Evolutionary conservation across 2,329 filamentous ascomycete species (phyloP).

Genomic region (Podosphaera xanthii): DNA sequence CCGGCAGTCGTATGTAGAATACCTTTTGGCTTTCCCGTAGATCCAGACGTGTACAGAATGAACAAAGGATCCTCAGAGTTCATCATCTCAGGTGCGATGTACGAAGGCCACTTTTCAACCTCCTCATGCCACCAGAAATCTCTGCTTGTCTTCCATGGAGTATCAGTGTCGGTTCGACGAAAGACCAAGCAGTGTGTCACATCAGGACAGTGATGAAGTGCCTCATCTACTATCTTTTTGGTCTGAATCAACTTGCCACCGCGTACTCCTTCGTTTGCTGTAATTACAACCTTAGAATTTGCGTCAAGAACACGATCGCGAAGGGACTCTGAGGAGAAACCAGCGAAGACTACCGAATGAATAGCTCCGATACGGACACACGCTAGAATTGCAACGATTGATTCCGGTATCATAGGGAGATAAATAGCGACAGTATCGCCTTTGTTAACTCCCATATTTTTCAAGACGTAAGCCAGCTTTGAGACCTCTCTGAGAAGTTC

Average conservation of each 20-base stretch:
- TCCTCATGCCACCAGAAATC: slow-evolving; percentile 99
- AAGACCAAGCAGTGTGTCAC: slow-evolving; percentile 73
- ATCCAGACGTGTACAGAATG: slow-evolving; percentile 92
- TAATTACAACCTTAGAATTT: slow-evolving; percentile 81
- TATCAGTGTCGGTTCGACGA: slow-evolving; percentile 82
- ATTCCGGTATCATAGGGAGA: slow-evolving; percentile 96
- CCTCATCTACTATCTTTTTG: slow-evolving; percentile 98
- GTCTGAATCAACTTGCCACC: slow-evolving; percentile 93
- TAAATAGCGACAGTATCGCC: slow-evolving; percentile 95
- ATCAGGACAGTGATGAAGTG: slow-evolving; percentile 82
- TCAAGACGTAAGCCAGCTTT: slow-evolving; percentile 65
- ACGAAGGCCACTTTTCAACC: slow-evolving; percentile 85
- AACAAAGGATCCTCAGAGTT: slow-evolving; percentile 91
- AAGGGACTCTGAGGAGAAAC: slow-evolving; percentile 89
- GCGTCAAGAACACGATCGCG: slow-evolving; percentile 87
- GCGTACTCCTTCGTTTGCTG: slow-evolving; percentile 90
- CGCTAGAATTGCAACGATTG: slow-evolving; percentile 72
- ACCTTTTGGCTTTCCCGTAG: slow-evolving; percentile 96
- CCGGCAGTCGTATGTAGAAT: slow-evolving; percentile 94
- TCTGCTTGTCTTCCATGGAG: slow-evolving; percentile 48
- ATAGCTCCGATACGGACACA: slow-evolving; percentile 82
- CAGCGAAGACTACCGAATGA: slow-evolving; percentile 93
- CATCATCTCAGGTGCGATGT: slow-evolving; percentile 74
- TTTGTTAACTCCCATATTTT: slow-evolving; percentile 89
- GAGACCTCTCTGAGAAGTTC: slow-evolving; percentile 88